Conservation (phyloP, 139 green algal species). For the Chlamydomonas asymmetrica region DNA sequence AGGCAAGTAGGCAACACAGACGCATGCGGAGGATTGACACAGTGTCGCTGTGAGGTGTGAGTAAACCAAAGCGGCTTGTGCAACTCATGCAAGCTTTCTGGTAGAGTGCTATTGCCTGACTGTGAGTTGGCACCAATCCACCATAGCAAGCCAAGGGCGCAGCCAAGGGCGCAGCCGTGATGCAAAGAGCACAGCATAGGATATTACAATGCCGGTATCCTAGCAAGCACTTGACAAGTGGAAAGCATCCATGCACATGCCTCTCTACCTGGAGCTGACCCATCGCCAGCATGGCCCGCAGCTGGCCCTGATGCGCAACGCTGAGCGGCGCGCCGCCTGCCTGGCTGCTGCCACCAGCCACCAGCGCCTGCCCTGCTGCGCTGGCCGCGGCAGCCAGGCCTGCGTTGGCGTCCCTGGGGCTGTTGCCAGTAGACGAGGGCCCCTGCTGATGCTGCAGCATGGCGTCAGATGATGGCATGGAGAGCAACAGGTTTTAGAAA, state of each 20-base stretch:
- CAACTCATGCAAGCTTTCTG: too few relatives aligned
- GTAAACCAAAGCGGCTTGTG: too few relatives aligned
- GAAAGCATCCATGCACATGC: not conserved
- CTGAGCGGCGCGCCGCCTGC: not conserved
- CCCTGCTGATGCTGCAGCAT: too few relatives aligned
- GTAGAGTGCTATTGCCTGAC: too few relatives aligned
- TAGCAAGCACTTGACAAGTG: not conserved
- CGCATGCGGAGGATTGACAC: not conserved
- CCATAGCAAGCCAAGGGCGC: not conserved
- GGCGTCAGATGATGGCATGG: too few relatives aligned
- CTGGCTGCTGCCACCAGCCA: not conserved
- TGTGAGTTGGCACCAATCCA: too few relatives aligned
- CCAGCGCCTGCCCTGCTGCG: not conserved
- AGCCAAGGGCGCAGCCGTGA: not conserved
- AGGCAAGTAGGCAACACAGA: slow-evolving; percentile 38
- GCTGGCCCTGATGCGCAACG: slow-evolving; percentile 47
- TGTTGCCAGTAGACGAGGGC: too few relatives aligned
- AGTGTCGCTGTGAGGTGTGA: too few relatives aligned
- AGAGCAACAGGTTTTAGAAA: too few relatives aligned
- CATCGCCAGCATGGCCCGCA: slow-evolving; percentile 53
- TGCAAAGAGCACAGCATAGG: not conserved
- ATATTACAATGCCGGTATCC: not conserved
- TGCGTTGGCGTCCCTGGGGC: too few relatives aligned
- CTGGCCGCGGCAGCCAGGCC: not conserved
- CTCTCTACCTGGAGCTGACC: slow-evolving; percentile 15